Conservation (phyloP, 116 monocot species). For the Dioscorea cayenensis region DNA sequence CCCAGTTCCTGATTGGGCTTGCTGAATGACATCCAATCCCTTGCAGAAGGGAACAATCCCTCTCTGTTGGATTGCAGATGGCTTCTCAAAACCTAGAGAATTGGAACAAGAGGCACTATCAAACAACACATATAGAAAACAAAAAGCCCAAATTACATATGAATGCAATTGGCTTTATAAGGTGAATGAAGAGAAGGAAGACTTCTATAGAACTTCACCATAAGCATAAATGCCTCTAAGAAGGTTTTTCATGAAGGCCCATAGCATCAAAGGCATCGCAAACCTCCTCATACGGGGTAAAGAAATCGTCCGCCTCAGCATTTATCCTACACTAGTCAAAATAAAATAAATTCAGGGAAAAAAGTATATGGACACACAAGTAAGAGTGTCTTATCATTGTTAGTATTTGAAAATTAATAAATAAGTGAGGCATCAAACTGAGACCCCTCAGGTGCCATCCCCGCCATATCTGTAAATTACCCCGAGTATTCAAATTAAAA, state of each 20-base stretch:
- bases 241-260: conserved; percentile 39
- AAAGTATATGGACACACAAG: background rate
- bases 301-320: conserved; percentile 28
- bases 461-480: conserved; percentile 27
- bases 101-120: too few species aligned
- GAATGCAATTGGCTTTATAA: background rate
- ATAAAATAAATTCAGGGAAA: background rate
- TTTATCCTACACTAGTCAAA: conserved; percentile 9
- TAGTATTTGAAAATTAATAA: background rate
- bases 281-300: conserved; percentile 30
- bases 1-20: conserved; percentile 24
- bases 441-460: conserved; percentile 30
- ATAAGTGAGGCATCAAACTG: conserved; percentile 20
- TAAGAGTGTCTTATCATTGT: background rate
- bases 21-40: conserved; percentile 23
- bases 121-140: background rate
- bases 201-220: conserved; percentile 2
- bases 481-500: too few species aligned
- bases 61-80: conserved; percentile 24
- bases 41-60: conserved; percentile 25
- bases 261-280: conserved; percentile 32
- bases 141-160: background rate
- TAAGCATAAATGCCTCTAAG: conserved; percentile 44
- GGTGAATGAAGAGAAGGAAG: background rate
- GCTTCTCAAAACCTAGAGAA: conserved; percentile 18